These are phyloP conservation scores for Mariannaea sp. DNA, from an alignment of 2,329 filamentous ascomycete species.

Conservation along the genomic window DNA sequence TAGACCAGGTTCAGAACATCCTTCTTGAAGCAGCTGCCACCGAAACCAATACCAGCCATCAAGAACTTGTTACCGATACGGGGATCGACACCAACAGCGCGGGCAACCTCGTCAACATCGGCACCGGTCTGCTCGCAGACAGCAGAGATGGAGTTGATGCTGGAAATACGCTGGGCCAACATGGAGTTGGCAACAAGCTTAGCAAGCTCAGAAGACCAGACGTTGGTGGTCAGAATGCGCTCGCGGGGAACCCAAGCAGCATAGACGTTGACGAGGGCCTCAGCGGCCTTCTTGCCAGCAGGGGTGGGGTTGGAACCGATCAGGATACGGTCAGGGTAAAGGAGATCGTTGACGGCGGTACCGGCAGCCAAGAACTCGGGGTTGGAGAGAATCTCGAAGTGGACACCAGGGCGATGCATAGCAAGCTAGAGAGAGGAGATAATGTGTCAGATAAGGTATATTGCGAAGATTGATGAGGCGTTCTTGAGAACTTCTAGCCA, in stretches of 20 bases:
- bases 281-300: constrained; percentile 65
- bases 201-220: constrained; percentile 78
- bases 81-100: constrained; percentile 69
- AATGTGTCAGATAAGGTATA: constrained; percentile 7
- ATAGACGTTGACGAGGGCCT: constrained; percentile 68
- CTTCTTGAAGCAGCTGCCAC: constrained; percentile 82
- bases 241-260: constrained; percentile 69
- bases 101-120: constrained; percentile 73
- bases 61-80: constrained; percentile 76
- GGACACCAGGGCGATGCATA: constrained; percentile 63
- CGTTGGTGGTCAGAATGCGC: constrained; percentile 72
- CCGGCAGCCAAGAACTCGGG: constrained; percentile 82
- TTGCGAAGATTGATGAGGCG: background rate
- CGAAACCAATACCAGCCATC: constrained; percentile 76
- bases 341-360: constrained; percentile 72
- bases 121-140: constrained; percentile 79
- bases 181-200: constrained; percentile 82
- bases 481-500: background rate
- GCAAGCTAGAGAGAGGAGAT: constrained; percentile 49
- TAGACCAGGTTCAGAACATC: constrained; percentile 77
- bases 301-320: constrained; percentile 71
- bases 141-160: constrained; percentile 80
- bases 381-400: constrained; percentile 79
- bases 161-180: constrained; percentile 79
- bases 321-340: constrained; percentile 73